A percentile compares a stretch with the other conserved stretches of the same genome.
Evolutionary conservation across 164 flowering plant species (phyloP).

Genomic region (Annona cherimola): DNA sequence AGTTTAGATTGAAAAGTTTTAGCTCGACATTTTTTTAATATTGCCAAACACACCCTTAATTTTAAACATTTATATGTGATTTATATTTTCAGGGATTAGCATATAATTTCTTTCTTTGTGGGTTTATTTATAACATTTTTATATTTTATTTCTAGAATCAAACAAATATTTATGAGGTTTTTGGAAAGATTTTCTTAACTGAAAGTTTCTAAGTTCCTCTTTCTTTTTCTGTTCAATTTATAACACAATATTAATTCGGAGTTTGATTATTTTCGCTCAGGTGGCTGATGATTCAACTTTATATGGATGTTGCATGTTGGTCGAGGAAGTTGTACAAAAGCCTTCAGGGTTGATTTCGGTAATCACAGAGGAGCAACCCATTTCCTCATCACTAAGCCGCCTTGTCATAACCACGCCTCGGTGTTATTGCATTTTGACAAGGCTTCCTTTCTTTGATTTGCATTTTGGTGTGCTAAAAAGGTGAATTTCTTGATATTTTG

Average conservation of each 20-base stretch:
- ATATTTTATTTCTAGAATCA: too few relatives aligned
- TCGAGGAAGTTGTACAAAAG: conserved; percentile 82
- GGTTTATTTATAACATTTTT: too few relatives aligned
- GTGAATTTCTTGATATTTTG: conserved; percentile 23
- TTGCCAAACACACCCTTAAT: too few relatives aligned
- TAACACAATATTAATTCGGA: neutral
- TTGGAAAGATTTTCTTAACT: too few relatives aligned
- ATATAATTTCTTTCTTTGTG: too few relatives aligned
- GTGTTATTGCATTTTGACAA: conserved; percentile 94
- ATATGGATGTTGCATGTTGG: conserved; percentile 93
- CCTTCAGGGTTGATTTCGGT: conserved; percentile 84
- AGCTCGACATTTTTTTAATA: too few relatives aligned
- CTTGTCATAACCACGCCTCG: conserved; percentile 77
- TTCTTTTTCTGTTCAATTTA: too few relatives aligned
- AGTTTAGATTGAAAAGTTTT: too few relatives aligned
- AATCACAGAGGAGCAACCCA: conserved; percentile 50
- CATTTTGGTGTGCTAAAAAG: conserved; percentile 92
- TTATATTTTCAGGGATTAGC: too few relatives aligned
- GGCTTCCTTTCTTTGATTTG: conserved; percentile 91
- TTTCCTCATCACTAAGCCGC: conserved; percentile 46
- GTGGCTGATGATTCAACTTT: conserved; percentile 95
- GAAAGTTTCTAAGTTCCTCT: too few relatives aligned
- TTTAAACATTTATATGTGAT: too few relatives aligned
- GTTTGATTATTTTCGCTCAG: conserved; percentile 29
- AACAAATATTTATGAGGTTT: too few relatives aligned